Evolutionary conservation across 169 alveolate species (phyloP), one percentile per base, ranked within the genome.

Genomic region (Cryptosporidium tyzzeri): DNA sequence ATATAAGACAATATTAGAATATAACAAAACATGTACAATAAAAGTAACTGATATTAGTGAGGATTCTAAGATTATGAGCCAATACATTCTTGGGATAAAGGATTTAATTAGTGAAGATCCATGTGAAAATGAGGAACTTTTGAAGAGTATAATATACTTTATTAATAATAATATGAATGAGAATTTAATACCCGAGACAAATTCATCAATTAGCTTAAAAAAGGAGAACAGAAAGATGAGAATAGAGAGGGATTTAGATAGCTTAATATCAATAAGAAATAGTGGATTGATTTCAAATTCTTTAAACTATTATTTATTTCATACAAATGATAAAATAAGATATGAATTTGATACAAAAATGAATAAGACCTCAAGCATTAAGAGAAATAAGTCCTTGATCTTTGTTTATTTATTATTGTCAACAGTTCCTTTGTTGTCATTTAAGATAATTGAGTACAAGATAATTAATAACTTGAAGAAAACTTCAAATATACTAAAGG

Each of bases 311-410:
- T 73, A 73, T 35, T 59, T 73, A 37, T 73, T 73, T 41, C 86
- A 73, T 39, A 73, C 71, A 10, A 73, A 55, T 41, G 86, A 73
- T 16, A 50, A 73, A 73, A 21, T 73, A 2, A 73, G 26, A 33
- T 73, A 73, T 18, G 58, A 73, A 41, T 73, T 31, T 59, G 68
- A 73, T 55, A 37, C 29, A 3, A 55, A n/a, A 14, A 73, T 73
- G 86, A 50, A 31, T 41, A 73, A 55, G 59, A 14, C 29, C 23
- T 31, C 55, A 12, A 73, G 23, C 12, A 58, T 73, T 23, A 73
- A 73, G 1, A 73, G 86, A 58, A 73, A 55, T 39, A 73, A 73
- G 37, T 51, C 71, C 5, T 31, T 73, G 3, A 73, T 73, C 3
- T 73, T 59, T n/a, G 29, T 45, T n/a, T 73, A 73, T 41, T 26